Conservation (phyloP, 495 filamentous ascomycete species). For the Penicillium arizonense region DNA sequence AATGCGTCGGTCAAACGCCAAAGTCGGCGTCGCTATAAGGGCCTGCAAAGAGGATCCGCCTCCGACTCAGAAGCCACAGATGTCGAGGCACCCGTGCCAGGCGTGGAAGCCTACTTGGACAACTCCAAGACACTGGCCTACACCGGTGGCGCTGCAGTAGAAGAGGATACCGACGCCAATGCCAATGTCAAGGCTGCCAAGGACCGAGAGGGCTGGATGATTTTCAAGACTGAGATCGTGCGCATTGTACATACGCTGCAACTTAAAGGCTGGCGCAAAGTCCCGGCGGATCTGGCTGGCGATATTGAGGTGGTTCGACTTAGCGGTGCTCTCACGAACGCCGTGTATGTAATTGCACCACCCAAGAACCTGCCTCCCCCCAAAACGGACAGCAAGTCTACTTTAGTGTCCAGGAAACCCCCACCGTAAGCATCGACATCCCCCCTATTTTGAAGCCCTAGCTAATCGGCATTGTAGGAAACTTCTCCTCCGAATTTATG, state of each 20-base stretch:
- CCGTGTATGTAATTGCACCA: constrained; percentile 89
- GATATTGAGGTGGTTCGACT: constrained; percentile 81
- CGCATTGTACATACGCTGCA: constrained; percentile 84
- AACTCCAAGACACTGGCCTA: constrained; percentile 86
- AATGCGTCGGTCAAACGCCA: constrained; percentile 30
- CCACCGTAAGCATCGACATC: constrained; percentile 47
- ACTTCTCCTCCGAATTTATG: constrained; percentile 89
- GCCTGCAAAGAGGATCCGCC: constrained; percentile 43
- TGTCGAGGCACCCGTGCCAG: constrained; percentile 66
- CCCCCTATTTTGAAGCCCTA: not conserved
- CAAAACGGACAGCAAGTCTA: constrained; percentile 35
- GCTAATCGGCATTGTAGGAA: constrained; percentile 52
- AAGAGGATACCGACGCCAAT: constrained; percentile 35
- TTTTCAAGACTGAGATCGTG: constrained; percentile 89
- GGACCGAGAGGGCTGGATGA: constrained; percentile 69
- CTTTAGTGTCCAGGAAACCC: constrained; percentile 43
- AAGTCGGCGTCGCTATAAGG: constrained; percentile 31
- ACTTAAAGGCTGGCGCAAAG: constrained; percentile 84
- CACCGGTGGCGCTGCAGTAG: constrained; percentile 54
- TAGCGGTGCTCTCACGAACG: constrained; percentile 93
- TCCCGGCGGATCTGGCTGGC: constrained; percentile 66
- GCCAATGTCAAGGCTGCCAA: constrained; percentile 47
- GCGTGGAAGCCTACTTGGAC: constrained; percentile 76
- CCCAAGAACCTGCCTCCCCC: constrained; percentile 54
- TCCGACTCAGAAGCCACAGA: constrained; percentile 84